Evolutionary conservation across 2,329 filamentous ascomycete genomes (phyloP).

Genomic region (Clonostachys solani): DNA sequence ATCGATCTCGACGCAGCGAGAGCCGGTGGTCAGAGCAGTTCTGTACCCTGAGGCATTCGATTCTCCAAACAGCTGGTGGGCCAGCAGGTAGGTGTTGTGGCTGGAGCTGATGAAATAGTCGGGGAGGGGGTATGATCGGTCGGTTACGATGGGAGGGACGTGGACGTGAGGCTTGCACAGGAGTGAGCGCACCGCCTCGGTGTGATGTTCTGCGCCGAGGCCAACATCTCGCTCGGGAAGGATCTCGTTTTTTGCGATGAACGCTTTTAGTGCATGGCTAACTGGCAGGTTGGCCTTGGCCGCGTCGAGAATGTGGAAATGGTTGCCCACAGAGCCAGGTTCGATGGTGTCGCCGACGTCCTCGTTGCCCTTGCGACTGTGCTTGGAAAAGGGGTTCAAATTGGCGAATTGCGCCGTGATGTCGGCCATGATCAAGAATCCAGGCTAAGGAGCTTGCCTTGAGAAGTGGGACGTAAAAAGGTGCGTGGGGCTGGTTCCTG

Average conservation of each 20-base stretch:
- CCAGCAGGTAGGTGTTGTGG: constrained; percentile 70
- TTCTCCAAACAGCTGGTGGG: constrained; percentile 63
- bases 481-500: too few relatives aligned
- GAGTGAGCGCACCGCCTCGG: constrained; percentile 41
- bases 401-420: constrained; percentile 17
- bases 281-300: constrained; percentile 51
- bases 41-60: constrained; percentile 62
- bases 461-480: too few relatives aligned
- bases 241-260: constrained; percentile 47
- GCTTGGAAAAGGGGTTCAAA: constrained; percentile 20
- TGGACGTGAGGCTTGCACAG: constrained; percentile 53
- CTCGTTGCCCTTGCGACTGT: constrained; percentile 14
- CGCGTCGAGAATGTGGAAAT: constrained; percentile 46
- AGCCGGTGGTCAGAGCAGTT: constrained; percentile 56
- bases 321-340: constrained; percentile 46
- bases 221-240: constrained; percentile 42
- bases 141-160: constrained; percentile 49
- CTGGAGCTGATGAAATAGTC: constrained; percentile 71
- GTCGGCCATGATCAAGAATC: constrained; percentile 6
- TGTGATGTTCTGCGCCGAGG: constrained; percentile 33
- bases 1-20: constrained; percentile 70
- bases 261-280: constrained; percentile 52
- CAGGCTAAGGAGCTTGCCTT: too few relatives aligned
- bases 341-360: constrained; percentile 25
- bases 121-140: constrained; percentile 56